phyloP scores from a whole-genome alignment of 495 filamentous ascomycete species.

The Xylaria flabelliformis region DNA sequence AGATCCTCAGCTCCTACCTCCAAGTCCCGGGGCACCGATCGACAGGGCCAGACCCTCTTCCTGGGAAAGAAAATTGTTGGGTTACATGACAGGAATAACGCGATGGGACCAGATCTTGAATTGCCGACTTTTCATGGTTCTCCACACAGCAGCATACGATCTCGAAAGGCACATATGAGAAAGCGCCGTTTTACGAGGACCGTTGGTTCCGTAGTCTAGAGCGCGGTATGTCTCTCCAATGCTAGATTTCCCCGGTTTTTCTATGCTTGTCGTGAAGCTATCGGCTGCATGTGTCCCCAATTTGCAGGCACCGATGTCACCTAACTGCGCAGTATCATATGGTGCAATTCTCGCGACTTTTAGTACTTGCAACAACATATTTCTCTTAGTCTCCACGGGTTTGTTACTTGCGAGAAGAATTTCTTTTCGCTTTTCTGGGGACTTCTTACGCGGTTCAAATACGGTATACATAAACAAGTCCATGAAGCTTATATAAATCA shows the following conservation, averaged over 20 bases:
- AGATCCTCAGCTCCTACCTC: constrained; percentile 24
- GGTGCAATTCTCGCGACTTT: background rate
- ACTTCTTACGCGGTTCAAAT: background rate
- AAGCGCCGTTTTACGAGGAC: constrained; percentile 18
- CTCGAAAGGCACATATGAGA: background rate
- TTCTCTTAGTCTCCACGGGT: too few relatives aligned
- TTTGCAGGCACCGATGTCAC: background rate
- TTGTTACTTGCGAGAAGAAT: too few relatives aligned
- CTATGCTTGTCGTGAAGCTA: background rate
- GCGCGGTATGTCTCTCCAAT: constrained; percentile 5
- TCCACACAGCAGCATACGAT: constrained; percentile 22
- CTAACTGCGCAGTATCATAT: background rate
- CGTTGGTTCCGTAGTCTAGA: constrained; percentile 15
- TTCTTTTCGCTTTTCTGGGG: background rate
- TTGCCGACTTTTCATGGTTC: constrained; percentile 18
- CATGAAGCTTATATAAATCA: background rate
- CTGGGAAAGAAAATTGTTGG: background rate
- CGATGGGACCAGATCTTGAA: constrained; percentile 9
- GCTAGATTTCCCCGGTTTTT: constrained; percentile 12
- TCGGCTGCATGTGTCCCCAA: background rate
- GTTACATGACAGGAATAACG: constrained; percentile 25
- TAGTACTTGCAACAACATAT: background rate
- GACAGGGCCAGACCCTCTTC: constrained; percentile 21
- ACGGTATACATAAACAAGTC: background rate
- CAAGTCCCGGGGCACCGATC: constrained; percentile 18